phyloP scores from a whole-genome alignment of 805 yeast genomes.

The Priceomyces medius region DNA sequence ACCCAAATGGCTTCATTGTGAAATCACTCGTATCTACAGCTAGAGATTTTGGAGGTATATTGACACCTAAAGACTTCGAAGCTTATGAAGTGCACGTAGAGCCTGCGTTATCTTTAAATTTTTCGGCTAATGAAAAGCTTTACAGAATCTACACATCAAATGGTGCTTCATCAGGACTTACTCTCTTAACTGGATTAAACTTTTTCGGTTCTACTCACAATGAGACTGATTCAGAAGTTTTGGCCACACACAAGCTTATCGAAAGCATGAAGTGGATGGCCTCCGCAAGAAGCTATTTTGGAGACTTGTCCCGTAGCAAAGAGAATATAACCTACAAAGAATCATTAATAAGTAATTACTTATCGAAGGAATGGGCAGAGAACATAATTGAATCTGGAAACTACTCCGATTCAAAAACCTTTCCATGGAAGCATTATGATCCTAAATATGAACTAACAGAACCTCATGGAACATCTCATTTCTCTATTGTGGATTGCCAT shows the following conservation, averaged over 20 bases:
- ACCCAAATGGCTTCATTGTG: slow-evolving; percentile 76
- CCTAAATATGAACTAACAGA: slow-evolving; percentile 76
- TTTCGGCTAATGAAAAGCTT: slow-evolving; percentile 17
- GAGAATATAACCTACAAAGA: slow-evolving; percentile 9
- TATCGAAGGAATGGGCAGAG: slow-evolving; percentile 57
- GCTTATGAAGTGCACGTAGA: slow-evolving; percentile 54
- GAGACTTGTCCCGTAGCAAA: slow-evolving; percentile 49
- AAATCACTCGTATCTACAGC: slow-evolving; percentile 51
- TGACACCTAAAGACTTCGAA: slow-evolving; percentile 63
- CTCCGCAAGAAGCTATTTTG: slow-evolving; percentile 79
- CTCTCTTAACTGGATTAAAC: slow-evolving; percentile 70
- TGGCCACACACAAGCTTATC: slow-evolving; percentile 63
- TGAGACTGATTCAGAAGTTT: slow-evolving; percentile 13
- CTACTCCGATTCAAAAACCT: slow-evolving; percentile 58
- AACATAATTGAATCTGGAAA: slow-evolving; percentile 39
- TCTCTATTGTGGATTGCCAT: slow-evolving; percentile 70
- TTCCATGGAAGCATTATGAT: slow-evolving; percentile 67
- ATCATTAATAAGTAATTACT: slow-evolving; percentile 40
- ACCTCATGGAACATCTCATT: slow-evolving; percentile 91
- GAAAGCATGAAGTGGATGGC: slow-evolving; percentile 96
- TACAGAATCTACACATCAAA: slow-evolving; percentile 44
- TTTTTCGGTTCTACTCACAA: slow-evolving; percentile 48
- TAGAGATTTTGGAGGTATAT: slow-evolving; percentile 62
- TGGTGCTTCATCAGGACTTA: slow-evolving; percentile 85
- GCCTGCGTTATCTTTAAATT: slow-evolving; percentile 35